Evolutionary conservation across 2,329 filamentous ascomycete genomes (phyloP).

Genomic region (Calonectria pseudoreteaudii): DNA sequence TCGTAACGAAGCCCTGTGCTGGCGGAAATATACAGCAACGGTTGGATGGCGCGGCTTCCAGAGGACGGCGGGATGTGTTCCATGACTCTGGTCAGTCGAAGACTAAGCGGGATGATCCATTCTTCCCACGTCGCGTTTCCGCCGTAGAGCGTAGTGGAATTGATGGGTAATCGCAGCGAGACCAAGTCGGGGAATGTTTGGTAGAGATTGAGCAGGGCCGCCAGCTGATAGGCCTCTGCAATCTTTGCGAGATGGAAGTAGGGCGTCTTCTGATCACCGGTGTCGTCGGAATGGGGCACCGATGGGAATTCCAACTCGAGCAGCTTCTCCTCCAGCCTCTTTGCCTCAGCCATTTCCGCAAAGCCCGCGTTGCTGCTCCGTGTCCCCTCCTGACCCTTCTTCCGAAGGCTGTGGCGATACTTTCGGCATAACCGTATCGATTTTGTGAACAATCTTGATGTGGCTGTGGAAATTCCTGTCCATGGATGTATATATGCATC

Average conservation of each 20-base stretch:
- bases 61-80: constrained; percentile 50
- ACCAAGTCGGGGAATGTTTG: constrained; percentile 54
- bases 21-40: constrained; percentile 51
- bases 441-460: constrained; percentile 50
- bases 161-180: constrained; percentile 44
- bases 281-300: constrained; percentile 36
- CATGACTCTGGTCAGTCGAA: constrained; percentile 47
- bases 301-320: constrained; percentile 45
- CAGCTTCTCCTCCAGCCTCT: constrained; percentile 49
- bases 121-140: constrained; percentile 48
- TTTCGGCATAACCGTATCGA: constrained; percentile 51
- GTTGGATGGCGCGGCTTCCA: constrained; percentile 52
- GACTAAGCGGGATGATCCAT: constrained; percentile 51
- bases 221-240: constrained; percentile 55
- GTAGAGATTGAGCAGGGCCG: constrained; percentile 54
- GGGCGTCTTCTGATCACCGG: constrained; percentile 46
- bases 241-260: constrained; percentile 48
- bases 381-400: constrained; percentile 39
- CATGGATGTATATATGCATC: constrained; percentile 49
- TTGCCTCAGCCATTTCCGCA: constrained; percentile 42
- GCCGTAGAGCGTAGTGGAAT: constrained; percentile 30
- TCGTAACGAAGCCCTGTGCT: constrained; percentile 49
- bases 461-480: constrained; percentile 51
- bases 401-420: constrained; percentile 43
- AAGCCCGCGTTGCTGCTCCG: constrained; percentile 45